Base-by-base conservation (phyloP, 1,139 yeast genomes). In the Blastobotrys aristatus region DNA sequence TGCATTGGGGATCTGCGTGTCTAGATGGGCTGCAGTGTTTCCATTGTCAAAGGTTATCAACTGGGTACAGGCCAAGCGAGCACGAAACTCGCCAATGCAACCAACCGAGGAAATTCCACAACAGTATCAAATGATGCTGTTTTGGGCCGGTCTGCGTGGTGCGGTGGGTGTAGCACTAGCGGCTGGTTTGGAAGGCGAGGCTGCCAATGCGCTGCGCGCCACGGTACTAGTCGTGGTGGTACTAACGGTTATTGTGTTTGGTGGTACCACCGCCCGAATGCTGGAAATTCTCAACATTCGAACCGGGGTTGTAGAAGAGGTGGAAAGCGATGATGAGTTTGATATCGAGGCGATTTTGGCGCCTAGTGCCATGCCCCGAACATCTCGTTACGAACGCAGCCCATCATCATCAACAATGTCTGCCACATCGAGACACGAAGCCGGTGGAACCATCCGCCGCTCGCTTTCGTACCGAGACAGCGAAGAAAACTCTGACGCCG, bases 161-260 rank as follows among this genome's bases (percentile, higher is more conserved):
- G 99, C 99, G 0, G 99, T 94, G 31, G 99, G 99, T 56, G 99
- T 94, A 2, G 99, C 98, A 0, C 75, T 94, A 60, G 98, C 98
- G 0, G 90, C 95, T 80, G 98, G 98, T 2, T 72, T 94, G 43
- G 95, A 87, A 66, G 98, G 98, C 51, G 97, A 90, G 62, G 83
- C 88, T 47, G 94, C 92, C 55, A 83, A 85, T 67, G 82, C 96
- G 0, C 69, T 94, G 46, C 71, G 92, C 50, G 98, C 98, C 1
- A 94, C 98, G 0, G 97, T 94, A 1, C 71, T 94, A 46, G 97
- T 94, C 13, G 97, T 92, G 24, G 99, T 94, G 16, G 98, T 94
- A 29, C 73, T 94, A 40, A 92, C 99, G 0, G 98, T 94, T 29
- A 90, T 94, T 52, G 77, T 94, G 33, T 94, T 94, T 67, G 99